A percentile compares a stretch with the other conserved stretches of the same genome.
These are phyloP conservation scores for Umbelopsis isabellina DNA, from an alignment of 192 early-diverging fungal genomes.

Conservation along the genomic window DNA sequence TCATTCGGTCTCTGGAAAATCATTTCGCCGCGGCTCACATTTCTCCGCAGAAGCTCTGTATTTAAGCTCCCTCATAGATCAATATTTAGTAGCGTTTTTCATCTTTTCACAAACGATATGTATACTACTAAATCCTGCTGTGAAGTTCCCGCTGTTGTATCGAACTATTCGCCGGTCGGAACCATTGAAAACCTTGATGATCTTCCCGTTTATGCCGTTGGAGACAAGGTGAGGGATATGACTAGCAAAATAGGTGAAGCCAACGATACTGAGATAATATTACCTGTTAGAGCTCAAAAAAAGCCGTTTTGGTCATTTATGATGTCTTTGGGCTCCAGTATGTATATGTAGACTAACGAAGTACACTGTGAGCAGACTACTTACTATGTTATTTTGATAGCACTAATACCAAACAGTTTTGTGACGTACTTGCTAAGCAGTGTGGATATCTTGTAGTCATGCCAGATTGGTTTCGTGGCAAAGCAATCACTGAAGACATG, in stretches of 20 bases:
- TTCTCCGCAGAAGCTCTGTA: too few species aligned
- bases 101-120: too few species aligned
- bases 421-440: slow-evolving; percentile 51
- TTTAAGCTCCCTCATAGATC: too few species aligned
- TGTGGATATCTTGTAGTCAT: slow-evolving; percentile 64
- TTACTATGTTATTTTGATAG: slow-evolving; percentile 16
- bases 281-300: slow-evolving; percentile 44
- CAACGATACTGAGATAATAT: not conserved
- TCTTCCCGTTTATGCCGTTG: slow-evolving; percentile 31
- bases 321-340: slow-evolving; percentile 68
- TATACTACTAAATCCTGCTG: slow-evolving; percentile 22
- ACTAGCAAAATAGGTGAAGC: not conserved
- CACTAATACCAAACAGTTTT: slow-evolving; percentile 68
- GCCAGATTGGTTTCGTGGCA: slow-evolving; percentile 65
- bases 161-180: slow-evolving; percentile 34
- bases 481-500: slow-evolving; percentile 38
- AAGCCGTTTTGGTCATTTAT: slow-evolving; percentile 66
- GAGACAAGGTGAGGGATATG: slow-evolving; percentile 26
- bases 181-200: slow-evolving; percentile 26
- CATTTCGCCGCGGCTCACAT: too few species aligned
- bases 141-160: slow-evolving; percentile 26
- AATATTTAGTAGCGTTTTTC: too few species aligned
- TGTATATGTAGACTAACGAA: slow-evolving; percentile 1
- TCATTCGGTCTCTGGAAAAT: too few species aligned
- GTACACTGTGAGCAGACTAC: not conserved